Base-by-base conservation (phyloP, 2,329 filamentous ascomycete genomes). In the Hypoxylon sp. region DNA sequence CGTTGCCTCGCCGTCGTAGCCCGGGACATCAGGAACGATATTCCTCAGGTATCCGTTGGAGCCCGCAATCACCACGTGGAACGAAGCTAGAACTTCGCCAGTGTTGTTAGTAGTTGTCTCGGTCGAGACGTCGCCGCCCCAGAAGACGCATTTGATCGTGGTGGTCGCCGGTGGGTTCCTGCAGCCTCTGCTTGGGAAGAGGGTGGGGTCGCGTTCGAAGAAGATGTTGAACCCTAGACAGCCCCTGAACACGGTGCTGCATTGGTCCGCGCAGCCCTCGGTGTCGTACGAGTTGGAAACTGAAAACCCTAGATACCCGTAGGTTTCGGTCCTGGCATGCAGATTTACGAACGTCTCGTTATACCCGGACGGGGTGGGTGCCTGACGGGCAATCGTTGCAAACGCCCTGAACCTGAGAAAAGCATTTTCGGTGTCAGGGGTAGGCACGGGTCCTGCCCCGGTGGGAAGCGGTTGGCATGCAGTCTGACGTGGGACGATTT, bases 31-130 rank as follows among this genome's bases (percentile, higher is more conserved):
- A 25, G 51, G 45, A 27, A 61, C 27, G 11, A 30, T 45, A 3
- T 47, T 58, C 48, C 64, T 66, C 41, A 63, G 62, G 50, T 71
- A 71, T 5, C 72, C 74, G 45, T 77, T 75, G 27, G 70, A 74
- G n/a, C 69, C 74, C 15, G 73, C 67, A 32, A 76, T 72, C 23
- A 71, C 67, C 26, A 75, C 69, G 7, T 68, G 57, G 54, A 68
- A 68, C 9, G 61, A 23, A 8, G 35, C 45, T n/a, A 55, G 38
- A 23, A 32, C 60, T 13, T 60, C 45, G 3, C 66, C 66, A 2
- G 9, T 9, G 43, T 66, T 63, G 20, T 55, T 59, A 29, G 63
- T 59, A 25, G 63, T 66, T n/a, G n/a, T n/a, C 7, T 44, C 55
- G n/a, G 42, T 44, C 1, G 50, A 43, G 7, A 68, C 55, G 29